phyloP scores from a whole-genome alignment of 2,329 filamentous ascomycete genomes.

The Triangularia setosa region DNA sequence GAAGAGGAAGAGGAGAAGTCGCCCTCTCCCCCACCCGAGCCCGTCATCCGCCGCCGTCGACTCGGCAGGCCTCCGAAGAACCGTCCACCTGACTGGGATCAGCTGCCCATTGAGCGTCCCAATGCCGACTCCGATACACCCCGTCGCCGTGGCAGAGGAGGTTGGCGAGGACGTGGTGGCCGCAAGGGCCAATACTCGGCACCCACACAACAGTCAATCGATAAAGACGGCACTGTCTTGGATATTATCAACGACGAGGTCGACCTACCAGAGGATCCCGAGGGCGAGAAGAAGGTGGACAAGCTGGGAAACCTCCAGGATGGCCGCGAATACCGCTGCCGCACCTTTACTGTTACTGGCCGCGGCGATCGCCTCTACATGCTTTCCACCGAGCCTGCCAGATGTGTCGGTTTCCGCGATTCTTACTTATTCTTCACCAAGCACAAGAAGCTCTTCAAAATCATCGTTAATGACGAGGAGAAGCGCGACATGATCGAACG shows the following conservation, averaged over 20 bases:
- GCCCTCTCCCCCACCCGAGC: slow-evolving; percentile 53
- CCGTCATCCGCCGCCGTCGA: slow-evolving; percentile 68
- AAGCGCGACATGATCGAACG: slow-evolving; percentile 95
- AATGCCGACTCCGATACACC: slow-evolving; percentile 53
- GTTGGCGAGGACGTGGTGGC: slow-evolving; percentile 66
- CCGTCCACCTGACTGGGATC: slow-evolving; percentile 73
- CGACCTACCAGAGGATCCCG: slow-evolving; percentile 76
- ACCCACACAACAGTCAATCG: slow-evolving; percentile 80
- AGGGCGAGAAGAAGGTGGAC: slow-evolving; percentile 91
- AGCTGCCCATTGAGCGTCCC: slow-evolving; percentile 51
- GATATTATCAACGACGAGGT: slow-evolving; percentile 92
- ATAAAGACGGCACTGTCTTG: slow-evolving; percentile 89
- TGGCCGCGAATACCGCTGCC: slow-evolving; percentile 88
- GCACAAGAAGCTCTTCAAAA: slow-evolving; percentile 93
- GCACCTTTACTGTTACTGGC: slow-evolving; percentile 86
- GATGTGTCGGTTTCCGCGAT: slow-evolving; percentile 94
- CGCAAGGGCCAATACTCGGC: slow-evolving; percentile 66
- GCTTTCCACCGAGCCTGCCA: slow-evolving; percentile 94
- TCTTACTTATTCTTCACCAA: slow-evolving; percentile 99
- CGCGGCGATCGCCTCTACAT: slow-evolving; percentile 89
- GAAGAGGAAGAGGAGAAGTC: slow-evolving; percentile 45
- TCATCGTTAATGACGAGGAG: slow-evolving; percentile 95
- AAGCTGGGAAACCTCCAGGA: slow-evolving; percentile 78
- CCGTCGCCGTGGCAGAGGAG: slow-evolving; percentile 62
- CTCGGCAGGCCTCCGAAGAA: slow-evolving; percentile 86